phyloP scores from a whole-genome alignment of 2,329 filamentous ascomycete genomes.

The Hypoxylon sp. region DNA sequence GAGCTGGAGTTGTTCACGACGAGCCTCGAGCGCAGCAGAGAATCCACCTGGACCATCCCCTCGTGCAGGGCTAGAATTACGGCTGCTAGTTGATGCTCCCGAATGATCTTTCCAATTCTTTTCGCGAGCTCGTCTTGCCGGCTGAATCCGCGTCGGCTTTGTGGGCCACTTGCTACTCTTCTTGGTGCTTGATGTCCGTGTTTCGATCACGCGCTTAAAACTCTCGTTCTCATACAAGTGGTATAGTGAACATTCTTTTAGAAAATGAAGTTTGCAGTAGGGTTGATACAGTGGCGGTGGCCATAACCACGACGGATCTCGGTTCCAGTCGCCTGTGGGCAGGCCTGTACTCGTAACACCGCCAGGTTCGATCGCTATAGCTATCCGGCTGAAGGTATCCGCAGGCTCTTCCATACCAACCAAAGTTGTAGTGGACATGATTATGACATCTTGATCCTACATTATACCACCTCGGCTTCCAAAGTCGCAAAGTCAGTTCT shows the following conservation, averaged over 20 bases:
- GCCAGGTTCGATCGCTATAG: constrained; percentile 6
- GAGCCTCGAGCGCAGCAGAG: constrained; percentile 12
- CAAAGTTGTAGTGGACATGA: constrained; percentile 4
- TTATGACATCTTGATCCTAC: not conserved
- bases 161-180: constrained; percentile 25
- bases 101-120: constrained; percentile 27
- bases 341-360: not conserved
- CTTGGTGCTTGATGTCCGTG: constrained; percentile 23
- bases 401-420: not conserved
- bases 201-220: constrained; percentile 29
- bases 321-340: constrained; percentile 2
- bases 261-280: constrained; percentile 48
- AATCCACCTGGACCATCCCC: not conserved
- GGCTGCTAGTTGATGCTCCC: not conserved
- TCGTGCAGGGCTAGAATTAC: constrained; percentile 13
- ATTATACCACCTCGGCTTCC: not conserved
- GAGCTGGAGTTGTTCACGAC: constrained; percentile 19
- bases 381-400: constrained; percentile 18
- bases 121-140: constrained; percentile 42
- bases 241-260: constrained; percentile 49
- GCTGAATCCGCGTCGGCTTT: constrained; percentile 44
- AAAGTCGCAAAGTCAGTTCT: not conserved
- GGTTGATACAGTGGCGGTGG: constrained; percentile 44
- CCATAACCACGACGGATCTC: constrained; percentile 40
- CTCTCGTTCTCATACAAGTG: constrained; percentile 42